These are phyloP conservation scores for Asclepias syriaca DNA, from an alignment of 257 asterid species.

Conservation along the genomic window DNA sequence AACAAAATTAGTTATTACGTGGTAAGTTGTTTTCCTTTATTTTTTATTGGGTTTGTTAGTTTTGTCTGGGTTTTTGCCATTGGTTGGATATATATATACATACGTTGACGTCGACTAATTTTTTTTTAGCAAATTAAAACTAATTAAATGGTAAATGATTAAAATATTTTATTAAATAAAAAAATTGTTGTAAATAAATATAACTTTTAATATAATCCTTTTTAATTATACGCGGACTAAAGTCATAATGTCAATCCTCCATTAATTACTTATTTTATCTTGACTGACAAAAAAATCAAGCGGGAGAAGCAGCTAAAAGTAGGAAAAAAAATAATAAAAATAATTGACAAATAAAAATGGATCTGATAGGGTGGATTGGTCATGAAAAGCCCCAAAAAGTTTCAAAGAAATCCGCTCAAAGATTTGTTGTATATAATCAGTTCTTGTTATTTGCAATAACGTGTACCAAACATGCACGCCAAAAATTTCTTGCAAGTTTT, in stretches of 20 bases:
- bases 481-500: conserved; percentile 9
- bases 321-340: neutral
- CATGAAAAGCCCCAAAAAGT: neutral
- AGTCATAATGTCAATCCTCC: neutral
- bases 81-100: too few relatives aligned
- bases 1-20: too few relatives aligned
- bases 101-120: too few relatives aligned
- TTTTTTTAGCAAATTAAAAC: too few relatives aligned
- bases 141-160: too few relatives aligned
- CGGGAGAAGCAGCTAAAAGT: neutral
- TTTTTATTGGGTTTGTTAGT: neutral
- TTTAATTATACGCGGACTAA: too few relatives aligned
- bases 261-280: neutral
- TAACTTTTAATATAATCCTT: too few relatives aligned
- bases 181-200: too few relatives aligned
- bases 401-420: neutral
- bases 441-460: conserved; percentile 7
- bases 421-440: neutral
- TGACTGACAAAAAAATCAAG: neutral
- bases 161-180: too few relatives aligned
- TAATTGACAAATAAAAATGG: neutral
- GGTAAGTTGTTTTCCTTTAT: neutral
- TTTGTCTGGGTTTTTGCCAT: too few relatives aligned
- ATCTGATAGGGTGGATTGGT: neutral
- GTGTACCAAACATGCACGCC: conserved; percentile 38